Percentiles rank a stretch among this genome's conserved stretches.
These are phyloP conservation scores for Terfezia boudieri DNA, from an alignment of 495 filamentous ascomycete genomes.

Conservation along the genomic window DNA sequence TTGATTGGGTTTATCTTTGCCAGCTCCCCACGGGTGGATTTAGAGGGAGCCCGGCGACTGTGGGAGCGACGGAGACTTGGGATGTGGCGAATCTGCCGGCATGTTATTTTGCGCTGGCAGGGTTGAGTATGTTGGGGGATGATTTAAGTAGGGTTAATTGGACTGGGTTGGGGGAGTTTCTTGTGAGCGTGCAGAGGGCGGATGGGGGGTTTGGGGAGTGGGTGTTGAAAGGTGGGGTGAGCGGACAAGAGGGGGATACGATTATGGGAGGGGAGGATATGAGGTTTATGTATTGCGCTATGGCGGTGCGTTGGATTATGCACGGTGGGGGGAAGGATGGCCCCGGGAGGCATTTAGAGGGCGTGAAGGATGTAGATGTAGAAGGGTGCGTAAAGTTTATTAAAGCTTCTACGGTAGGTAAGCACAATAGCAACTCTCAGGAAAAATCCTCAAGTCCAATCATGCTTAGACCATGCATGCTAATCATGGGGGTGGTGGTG, in stretches of 20 bases:
- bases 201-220: conserved; percentile 88
- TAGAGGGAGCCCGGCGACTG: conserved; percentile 48
- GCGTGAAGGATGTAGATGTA: conserved; percentile 51
- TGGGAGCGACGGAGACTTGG: conserved; percentile 27
- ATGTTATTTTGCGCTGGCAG: conserved; percentile 65
- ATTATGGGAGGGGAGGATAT: conserved; percentile 55
- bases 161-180: conserved; percentile 44
- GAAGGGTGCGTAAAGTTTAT: conserved; percentile 48
- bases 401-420: conserved; percentile 37
- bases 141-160: conserved; percentile 34
- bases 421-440: neutral
- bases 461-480: too few relatives aligned
- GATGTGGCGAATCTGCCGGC: conserved; percentile 68
- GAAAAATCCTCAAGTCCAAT: too few relatives aligned
- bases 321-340: conserved; percentile 28
- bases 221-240: conserved; percentile 41
- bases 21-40: conserved; percentile 61
- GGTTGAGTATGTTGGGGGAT: conserved; percentile 53
- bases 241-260: conserved; percentile 35
- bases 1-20: conserved; percentile 52
- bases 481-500: too few relatives aligned
- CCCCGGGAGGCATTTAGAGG: conserved; percentile 26
- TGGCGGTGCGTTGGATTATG: conserved; percentile 63
- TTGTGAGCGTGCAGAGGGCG: conserved; percentile 50
- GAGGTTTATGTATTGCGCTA: conserved; percentile 64